These are phyloP conservation scores for Flaveria floridana DNA, from an alignment of 140 eudicot genomes.

Conservation along the genomic window DNA sequence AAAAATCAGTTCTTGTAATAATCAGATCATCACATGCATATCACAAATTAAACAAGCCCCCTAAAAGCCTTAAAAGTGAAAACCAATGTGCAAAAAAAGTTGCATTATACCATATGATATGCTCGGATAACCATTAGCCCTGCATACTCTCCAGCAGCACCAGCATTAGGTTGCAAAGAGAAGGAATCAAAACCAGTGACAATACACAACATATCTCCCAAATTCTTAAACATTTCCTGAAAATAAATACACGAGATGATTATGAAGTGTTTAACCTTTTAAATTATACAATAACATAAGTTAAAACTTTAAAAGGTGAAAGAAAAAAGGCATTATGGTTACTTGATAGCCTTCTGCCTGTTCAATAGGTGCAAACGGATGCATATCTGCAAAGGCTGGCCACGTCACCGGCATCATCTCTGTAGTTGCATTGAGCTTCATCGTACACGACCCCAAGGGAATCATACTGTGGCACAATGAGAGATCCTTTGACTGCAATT, in stretches of 20 bases:
- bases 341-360: conserved; percentile 90
- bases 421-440: conserved; percentile 96
- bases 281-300: neutral
- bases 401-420: conserved; percentile 99
- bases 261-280: neutral
- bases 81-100: neutral
- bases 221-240: conserved; percentile 89
- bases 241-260: conserved; percentile 17
- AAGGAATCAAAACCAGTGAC: conserved; percentile 93
- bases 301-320: neutral
- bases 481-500: conserved; percentile 80
- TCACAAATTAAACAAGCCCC: neutral
- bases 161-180: conserved; percentile 99
- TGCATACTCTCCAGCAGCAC: conserved; percentile 99
- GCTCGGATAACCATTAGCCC: conserved; percentile 99
- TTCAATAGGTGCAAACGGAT: conserved; percentile 88
- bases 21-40: neutral
- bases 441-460: conserved; percentile 93
- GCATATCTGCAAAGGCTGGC: conserved; percentile 79
- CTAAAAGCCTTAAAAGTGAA: neutral
- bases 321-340: neutral
- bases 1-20: neutral
- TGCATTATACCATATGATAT: conserved; percentile 66
- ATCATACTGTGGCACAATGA: conserved; percentile 99
- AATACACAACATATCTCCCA: conserved; percentile 86